Base-by-base conservation (phyloP, 768 basidiomycete genomes). In the Cantharellus anzutake region DNA sequence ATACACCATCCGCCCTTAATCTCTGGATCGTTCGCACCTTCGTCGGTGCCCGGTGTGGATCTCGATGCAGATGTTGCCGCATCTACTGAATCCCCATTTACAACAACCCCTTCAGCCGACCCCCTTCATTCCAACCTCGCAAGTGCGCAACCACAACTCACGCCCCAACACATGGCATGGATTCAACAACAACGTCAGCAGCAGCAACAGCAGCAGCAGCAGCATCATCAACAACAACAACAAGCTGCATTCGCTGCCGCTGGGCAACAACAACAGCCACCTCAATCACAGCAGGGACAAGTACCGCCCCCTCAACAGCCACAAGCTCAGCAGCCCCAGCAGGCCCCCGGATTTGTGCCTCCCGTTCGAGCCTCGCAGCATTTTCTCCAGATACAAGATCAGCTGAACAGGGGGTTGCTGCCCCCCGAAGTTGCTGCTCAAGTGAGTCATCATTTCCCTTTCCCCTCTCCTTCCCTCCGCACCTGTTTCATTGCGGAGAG, bases 141-240 rank as follows among this genome's bases (percentile, higher is more conserved):
- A 48, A 29, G 44, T 1, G 44, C 44, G 44, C 44, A 11, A 55
- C 7, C 52, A 55, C 52, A 55, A 55, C 52, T 14, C 14, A 11
- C 14, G 52, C 11, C 7, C 14, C 52, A 55, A 55, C 52, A 55
- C 14, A 7, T 7, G 52, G 14, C 14, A 11, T 37, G 7, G 35
- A 7, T 37, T 11, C 52, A 55, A 55, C 52, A 55, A 37, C 52
- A 55, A 37, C 11, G 7, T 14, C 52, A 55, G 52, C 52, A 55
- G 52, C 52, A 55, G 1, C 52, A 55, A 1, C 52, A 55, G 35
- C 14, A 11, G 7, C 52, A 55, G 52, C 52, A 55, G 38, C 52
- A 55, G 52, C 52, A 55, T 11, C 52, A 55, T 14, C 52, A 55
- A 55, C 52, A 55, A 55, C 52, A 55, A 55, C 7, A 11, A 55